phyloP scores from a whole-genome alignment of 257 asterid genomes.

The Solanum pennellii region DNA sequence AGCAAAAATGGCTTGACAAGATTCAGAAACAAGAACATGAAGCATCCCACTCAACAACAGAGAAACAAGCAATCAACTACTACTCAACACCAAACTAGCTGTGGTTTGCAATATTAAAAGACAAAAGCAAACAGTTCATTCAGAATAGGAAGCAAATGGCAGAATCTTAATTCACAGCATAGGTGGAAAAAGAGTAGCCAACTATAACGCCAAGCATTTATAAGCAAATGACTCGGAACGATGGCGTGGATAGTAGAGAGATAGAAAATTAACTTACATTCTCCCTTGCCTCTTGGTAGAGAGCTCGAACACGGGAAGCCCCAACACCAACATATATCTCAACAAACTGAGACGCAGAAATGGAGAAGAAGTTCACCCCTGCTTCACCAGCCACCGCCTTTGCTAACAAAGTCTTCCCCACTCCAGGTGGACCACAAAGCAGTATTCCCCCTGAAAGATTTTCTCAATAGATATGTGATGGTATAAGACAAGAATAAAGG shows the following conservation, averaged over 20 bases:
- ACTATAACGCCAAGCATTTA: not conserved
- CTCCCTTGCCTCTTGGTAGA: conserved; percentile 94
- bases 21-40: not conserved
- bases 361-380: conserved; percentile 96
- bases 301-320: conserved; percentile 96
- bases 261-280: conserved; percentile 40
- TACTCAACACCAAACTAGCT: not conserved
- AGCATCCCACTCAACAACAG: not conserved
- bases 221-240: not conserved
- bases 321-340: conserved; percentile 98
- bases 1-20: not conserved
- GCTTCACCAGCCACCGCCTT: conserved; percentile 99
- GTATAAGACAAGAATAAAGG: not conserved
- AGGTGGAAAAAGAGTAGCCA: not conserved
- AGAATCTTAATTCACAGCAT: not conserved
- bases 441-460: conserved; percentile 79
- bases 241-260: not conserved
- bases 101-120: not conserved
- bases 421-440: conserved; percentile 99
- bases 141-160: not conserved
- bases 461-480: not conserved
- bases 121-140: not conserved
- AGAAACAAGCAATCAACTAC: not conserved
- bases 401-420: conserved; percentile 93
- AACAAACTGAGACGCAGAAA: conserved; percentile 96